Base-by-base conservation (phyloP, 768 basidiomycete genomes). In the Russula ochroleuca region DNA sequence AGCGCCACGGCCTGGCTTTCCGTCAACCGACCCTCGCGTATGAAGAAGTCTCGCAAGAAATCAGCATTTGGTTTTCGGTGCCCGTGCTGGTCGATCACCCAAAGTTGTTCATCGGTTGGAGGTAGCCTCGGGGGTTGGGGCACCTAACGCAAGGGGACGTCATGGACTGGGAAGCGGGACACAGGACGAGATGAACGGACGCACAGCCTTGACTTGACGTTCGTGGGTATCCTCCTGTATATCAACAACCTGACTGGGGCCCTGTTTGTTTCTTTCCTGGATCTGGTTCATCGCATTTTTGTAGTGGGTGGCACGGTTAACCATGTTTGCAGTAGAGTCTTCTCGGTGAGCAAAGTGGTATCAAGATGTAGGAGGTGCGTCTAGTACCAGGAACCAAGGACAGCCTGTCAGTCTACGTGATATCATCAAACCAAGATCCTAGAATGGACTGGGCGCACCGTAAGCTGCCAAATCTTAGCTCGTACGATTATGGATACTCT, bases 31-130 rank as follows among this genome's bases (percentile, higher is more conserved):
- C 93, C 93, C 71, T 95, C 94, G 14, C 80, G 79, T 73, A 90
- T 85, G 75, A 97, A 95, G 74, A 96, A 94, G 51, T 88, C 82
- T 74, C 91, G 92, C 66, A 97, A 77, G 74, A 88, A 93, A 1
- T 81, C 80, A 55, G 85, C 80, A 71, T 92, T 89, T 31, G 91
- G 87, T 67, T 83, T 83, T 57, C 76, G 75, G 40, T 81, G 78
- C 49, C 86, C 87, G 52, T 77, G 74, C 9, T 80, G 80, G 66
- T 83, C 80, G 25, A 70, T 68, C 48, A 77, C 69, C 73, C 82
- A 94, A 75, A 94, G 85, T 67, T 94, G 83, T 48, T 83, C 85
- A 65, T 92, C 88, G 1, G 84, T 82, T 0, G 92, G 92, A 52
- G 75, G 82, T 69, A 78, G 74, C 66, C 80, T 76, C 2, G 79